Evolutionary conservation across 352 stramenopile genomes (phyloP).

Genomic region (Detonula confervacea): DNA sequence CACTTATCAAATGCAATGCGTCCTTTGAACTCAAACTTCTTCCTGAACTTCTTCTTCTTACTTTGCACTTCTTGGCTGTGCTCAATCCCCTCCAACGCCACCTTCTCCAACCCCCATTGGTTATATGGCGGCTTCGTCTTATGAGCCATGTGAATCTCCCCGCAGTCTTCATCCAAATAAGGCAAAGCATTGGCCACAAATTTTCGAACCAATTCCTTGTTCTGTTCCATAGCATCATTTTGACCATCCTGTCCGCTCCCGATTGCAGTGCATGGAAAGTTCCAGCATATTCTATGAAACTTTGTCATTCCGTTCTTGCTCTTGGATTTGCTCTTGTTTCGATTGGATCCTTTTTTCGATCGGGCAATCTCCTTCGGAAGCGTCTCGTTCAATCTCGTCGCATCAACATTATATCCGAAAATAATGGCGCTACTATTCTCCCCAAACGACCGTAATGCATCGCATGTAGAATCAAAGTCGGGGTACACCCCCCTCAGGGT

Average conservation of each 20-base stretch:
- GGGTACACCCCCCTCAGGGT: slow-evolving; percentile 91
- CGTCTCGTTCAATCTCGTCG: slow-evolving; percentile 86
- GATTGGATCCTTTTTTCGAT: too few relatives aligned
- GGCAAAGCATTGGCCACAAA: slow-evolving; percentile 89
- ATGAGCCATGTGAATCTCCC: slow-evolving; percentile 94
- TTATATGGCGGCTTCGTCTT: slow-evolving; percentile 93
- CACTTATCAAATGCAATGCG: slow-evolving; percentile 93
- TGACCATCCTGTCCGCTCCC: slow-evolving; percentile 93
- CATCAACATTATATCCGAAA: slow-evolving; percentile 91
- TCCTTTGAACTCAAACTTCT: slow-evolving; percentile 68
- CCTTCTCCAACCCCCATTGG: slow-evolving; percentile 79
- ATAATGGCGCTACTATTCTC: slow-evolving; percentile 64
- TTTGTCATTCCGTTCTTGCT: slow-evolving; percentile 47
- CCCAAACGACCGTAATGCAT: slow-evolving; percentile 49
- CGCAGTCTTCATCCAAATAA: slow-evolving; percentile 59
- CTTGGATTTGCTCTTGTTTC: background rate
- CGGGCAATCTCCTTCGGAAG: slow-evolving; percentile 78
- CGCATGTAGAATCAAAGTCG: slow-evolving; percentile 88
- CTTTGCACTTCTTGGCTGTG: slow-evolving; percentile 5
- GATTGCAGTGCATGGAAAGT: slow-evolving; percentile 94
- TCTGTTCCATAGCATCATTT: slow-evolving; percentile 94
- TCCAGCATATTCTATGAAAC: slow-evolving; percentile 95
- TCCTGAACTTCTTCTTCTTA: slow-evolving; percentile 3
- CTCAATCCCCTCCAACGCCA: slow-evolving; percentile 59
- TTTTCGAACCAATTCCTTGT: slow-evolving; percentile 90